These are phyloP conservation scores for Podosphaera aphanis DNA, from an alignment of 2,329 filamentous ascomycete genomes.

Conservation along the genomic window DNA sequence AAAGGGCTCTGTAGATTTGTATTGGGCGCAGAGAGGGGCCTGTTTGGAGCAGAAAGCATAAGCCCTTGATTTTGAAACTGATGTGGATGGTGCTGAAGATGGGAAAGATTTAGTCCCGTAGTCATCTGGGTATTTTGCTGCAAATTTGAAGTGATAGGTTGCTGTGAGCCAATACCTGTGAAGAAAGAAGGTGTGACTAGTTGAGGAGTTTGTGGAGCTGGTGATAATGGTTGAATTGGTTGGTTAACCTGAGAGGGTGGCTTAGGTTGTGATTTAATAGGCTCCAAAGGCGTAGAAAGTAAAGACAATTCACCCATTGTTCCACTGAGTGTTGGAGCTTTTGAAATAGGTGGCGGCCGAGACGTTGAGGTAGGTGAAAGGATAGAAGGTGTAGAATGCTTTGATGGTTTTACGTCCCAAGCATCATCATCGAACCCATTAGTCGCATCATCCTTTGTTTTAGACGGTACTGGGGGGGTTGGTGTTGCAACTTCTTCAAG, in stretches of 20 bases:
- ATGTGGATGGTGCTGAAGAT: slow-evolving; percentile 51
- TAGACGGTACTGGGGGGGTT: slow-evolving; percentile 18
- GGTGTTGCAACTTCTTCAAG: slow-evolving; percentile 17
- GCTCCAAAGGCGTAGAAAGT: slow-evolving; percentile 33
- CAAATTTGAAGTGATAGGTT: slow-evolving; percentile 4
- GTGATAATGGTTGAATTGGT: slow-evolving; percentile 11
- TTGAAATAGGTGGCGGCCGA: slow-evolving; percentile 18
- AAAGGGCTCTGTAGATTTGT: slow-evolving; percentile 54
- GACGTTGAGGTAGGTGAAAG: slow-evolving; percentile 18
- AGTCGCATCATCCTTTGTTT: slow-evolving; percentile 21
- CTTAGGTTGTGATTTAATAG: slow-evolving; percentile 20
- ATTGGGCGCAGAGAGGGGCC: slow-evolving; percentile 72
- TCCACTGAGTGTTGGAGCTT: slow-evolving; percentile 35
- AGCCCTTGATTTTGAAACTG: slow-evolving; percentile 29
- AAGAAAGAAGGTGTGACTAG: slow-evolving; percentile 39
- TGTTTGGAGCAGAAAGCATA: slow-evolving; percentile 55
- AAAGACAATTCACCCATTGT: slow-evolving; percentile 47
- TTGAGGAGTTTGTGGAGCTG: slow-evolving; percentile 16
- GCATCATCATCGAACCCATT: slow-evolving; percentile 83
- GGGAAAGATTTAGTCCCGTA: slow-evolving; percentile 23
- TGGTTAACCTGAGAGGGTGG: slow-evolving; percentile 13
- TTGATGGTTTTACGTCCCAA: slow-evolving; percentile 80
- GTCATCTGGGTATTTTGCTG: slow-evolving; percentile 20
- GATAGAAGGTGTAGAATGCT: slow-evolving; percentile 22
- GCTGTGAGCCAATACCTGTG: slow-evolving; percentile 22